Conservation (phyloP, 345 rosid species). For the Carallia brachiata region DNA sequence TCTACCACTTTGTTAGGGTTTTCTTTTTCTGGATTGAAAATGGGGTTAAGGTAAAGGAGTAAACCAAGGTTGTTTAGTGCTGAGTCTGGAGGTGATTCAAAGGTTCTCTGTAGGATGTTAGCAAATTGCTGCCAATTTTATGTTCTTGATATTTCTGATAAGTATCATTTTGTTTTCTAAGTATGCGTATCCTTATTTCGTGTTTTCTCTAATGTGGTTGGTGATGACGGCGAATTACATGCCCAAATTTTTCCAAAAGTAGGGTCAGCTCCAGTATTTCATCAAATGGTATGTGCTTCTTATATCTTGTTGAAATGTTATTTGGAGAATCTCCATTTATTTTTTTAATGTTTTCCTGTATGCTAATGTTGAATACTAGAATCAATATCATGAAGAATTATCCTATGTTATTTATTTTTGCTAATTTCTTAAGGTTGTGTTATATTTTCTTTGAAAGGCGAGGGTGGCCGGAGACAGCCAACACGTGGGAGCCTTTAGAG, state of each 20-base stretch:
- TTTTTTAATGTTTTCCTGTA: not conserved
- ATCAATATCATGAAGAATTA: not conserved
- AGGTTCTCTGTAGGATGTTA: no score
- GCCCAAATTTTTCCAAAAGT: slow-evolving; percentile 20
- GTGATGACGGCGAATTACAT: slow-evolving; percentile 10
- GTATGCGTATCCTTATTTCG: slow-evolving; percentile 6
- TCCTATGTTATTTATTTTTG: not conserved
- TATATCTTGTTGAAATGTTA: not conserved
- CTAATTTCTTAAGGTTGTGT: not conserved
- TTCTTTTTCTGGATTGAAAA: no score
- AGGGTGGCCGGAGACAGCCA: slow-evolving; percentile 92
- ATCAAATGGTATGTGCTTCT: slow-evolving; percentile 78
- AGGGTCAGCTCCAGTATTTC: slow-evolving; percentile 96
- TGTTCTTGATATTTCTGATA: not conserved
- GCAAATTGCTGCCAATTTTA: no score
- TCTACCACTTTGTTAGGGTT: no score
- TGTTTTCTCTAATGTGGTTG: slow-evolving; percentile 1
- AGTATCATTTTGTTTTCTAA: slow-evolving; percentile 3
- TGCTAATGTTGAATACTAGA: no score
- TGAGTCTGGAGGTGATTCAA: no score
- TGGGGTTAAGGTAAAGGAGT: no score
- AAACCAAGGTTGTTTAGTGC: no score
- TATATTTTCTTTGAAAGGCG: slow-evolving; percentile 58
- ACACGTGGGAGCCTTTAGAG: slow-evolving; percentile 99
- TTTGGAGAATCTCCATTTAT: not conserved